phyloP scores from a whole-genome alignment of 805 yeast genomes.

The Grigorovia jiainica region DNA sequence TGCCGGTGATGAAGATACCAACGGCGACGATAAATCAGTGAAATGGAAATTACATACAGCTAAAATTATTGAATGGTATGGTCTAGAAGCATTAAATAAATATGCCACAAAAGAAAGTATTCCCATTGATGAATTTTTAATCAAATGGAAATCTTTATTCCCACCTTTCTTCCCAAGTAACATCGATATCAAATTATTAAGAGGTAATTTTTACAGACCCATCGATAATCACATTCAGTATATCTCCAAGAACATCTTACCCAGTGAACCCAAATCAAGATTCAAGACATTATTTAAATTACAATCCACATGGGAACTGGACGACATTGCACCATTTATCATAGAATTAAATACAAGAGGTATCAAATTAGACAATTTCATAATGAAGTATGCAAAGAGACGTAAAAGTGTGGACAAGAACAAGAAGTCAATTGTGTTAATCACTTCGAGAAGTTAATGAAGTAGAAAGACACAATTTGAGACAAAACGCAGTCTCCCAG shows the following conservation, averaged over 20 bases:
- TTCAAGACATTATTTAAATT: conserved; percentile 43
- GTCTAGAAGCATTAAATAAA: conserved; percentile 40
- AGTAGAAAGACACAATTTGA: too few relatives aligned
- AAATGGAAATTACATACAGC: conserved; percentile 33
- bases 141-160: conserved; percentile 52
- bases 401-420: neutral
- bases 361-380: conserved; percentile 45
- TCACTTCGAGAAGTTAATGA: neutral
- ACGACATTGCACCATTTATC: conserved; percentile 55
- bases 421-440: neutral
- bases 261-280: conserved; percentile 40
- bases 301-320: conserved; percentile 52
- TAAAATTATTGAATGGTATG: conserved; percentile 52
- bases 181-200: conserved; percentile 42
- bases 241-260: conserved; percentile 40
- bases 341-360: conserved; percentile 47
- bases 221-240: conserved; percentile 43
- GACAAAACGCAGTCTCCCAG: too few relatives aligned
- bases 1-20: too few relatives aligned
- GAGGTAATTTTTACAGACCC: conserved; percentile 49
- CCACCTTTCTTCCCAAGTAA: conserved; percentile 57
- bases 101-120: conserved; percentile 27
- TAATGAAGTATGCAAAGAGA: conserved; percentile 54
- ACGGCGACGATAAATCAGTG: too few relatives aligned
- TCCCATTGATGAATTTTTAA: conserved; percentile 44